Evolutionary conservation across 1,284 basidiomycete genomes (phyloP).

Genomic region (Stygiomarasmius scandens): DNA sequence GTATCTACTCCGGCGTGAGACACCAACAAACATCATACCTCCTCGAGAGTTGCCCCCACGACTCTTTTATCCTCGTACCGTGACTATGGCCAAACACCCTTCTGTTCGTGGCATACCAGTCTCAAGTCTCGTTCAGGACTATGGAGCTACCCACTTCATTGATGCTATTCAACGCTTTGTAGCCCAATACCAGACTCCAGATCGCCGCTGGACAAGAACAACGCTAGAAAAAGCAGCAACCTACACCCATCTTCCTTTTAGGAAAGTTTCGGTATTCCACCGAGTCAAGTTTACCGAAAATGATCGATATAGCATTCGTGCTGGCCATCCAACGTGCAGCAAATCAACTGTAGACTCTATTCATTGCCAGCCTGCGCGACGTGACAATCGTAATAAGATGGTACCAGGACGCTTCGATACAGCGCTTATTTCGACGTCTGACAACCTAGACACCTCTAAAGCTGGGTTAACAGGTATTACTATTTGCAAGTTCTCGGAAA

Average conservation of each 20-base stretch:
- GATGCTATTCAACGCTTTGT: slow-evolving; percentile 31
- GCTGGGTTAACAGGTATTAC: too few species aligned
- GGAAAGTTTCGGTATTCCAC: slow-evolving; percentile 7
- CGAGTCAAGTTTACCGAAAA: slow-evolving; percentile 15
- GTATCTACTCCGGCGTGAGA: too few species aligned
- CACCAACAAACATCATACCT: background rate
- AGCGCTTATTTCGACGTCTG: background rate
- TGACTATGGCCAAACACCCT: slow-evolving; percentile 28
- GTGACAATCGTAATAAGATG: slow-evolving; percentile 3
- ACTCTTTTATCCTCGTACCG: slow-evolving; percentile 10
- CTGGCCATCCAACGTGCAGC: slow-evolving; percentile 6
- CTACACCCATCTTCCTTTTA: background rate
- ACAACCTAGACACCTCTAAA: background rate
- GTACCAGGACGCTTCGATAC: slow-evolving; percentile 17
- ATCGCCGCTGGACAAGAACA: background rate
- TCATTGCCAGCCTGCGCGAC: slow-evolving; percentile 15
- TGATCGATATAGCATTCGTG: background rate
- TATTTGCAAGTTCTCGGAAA: too few species aligned
- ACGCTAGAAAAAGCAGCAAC: too few species aligned
- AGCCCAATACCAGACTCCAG: slow-evolving; percentile 17
- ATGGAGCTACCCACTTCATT: slow-evolving; percentile 28
- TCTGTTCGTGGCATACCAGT: slow-evolving; percentile 13
- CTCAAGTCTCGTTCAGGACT: slow-evolving; percentile 9
- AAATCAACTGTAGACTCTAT: slow-evolving; percentile 18
- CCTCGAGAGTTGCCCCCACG: slow-evolving; percentile 16